These are phyloP conservation scores for Stereocaulon alpinum DNA, from an alignment of 495 filamentous ascomycete species.

Conservation along the genomic window DNA sequence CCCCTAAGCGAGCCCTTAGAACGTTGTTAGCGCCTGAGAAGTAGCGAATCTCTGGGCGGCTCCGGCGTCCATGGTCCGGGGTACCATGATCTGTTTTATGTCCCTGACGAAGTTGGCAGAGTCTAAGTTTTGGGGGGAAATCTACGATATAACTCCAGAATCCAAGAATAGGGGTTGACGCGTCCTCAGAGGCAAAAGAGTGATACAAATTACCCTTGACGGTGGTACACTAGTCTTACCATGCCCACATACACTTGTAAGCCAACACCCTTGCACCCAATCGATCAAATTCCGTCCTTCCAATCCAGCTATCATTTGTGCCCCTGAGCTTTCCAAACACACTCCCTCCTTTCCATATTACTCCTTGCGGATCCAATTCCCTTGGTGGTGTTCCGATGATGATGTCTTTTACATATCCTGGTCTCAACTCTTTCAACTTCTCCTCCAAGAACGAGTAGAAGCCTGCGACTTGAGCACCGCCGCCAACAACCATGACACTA, in stretches of 20 bases:
- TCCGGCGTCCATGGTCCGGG: too few species aligned
- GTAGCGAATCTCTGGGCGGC: too few species aligned
- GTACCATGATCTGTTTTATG: too few species aligned
- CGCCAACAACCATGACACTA: constrained; percentile 92
- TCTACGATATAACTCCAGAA: too few species aligned
- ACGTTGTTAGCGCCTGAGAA: too few species aligned
- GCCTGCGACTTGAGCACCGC: constrained; percentile 67
- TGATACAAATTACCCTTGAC: too few species aligned
- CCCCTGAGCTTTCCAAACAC: constrained; percentile 84
- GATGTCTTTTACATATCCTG: constrained; percentile 68
- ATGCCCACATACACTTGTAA: constrained; percentile 83
- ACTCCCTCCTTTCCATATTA: constrained; percentile 95
- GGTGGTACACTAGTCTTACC: constrained; percentile 25
- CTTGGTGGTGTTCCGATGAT: constrained; percentile 79
- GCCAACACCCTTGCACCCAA: constrained; percentile 68
- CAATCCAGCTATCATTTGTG: constrained; percentile 93
- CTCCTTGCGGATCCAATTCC: constrained; percentile 88
- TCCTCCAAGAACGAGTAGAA: constrained; percentile 75
- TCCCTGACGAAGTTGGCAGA: too few species aligned
- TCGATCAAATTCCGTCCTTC: constrained; percentile 76
- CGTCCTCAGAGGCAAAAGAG: too few species aligned
- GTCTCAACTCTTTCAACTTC: constrained; percentile 55
- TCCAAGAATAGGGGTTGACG: too few species aligned
- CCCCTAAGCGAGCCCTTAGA: too few species aligned
- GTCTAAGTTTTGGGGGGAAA: too few species aligned